Evolutionary conservation across 1,284 basidiomycete species (phyloP).

Genomic region (Chalciporus sp.): DNA sequence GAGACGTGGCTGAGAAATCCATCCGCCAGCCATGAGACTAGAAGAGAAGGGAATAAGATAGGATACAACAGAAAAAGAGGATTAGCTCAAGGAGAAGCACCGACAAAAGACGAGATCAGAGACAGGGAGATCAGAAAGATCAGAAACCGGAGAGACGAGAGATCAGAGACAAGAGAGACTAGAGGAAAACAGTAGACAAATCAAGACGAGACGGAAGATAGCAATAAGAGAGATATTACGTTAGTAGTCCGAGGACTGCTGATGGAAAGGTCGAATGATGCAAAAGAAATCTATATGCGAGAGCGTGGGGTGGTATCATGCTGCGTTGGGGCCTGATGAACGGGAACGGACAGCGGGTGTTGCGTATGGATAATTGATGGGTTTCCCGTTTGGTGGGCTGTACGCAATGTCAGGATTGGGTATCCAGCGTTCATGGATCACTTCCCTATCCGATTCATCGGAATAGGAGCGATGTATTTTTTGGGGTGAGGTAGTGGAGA

Average conservation of each 20-base stretch:
- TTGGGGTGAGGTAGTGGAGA: slow-evolving; percentile 43
- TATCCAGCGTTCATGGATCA: slow-evolving; percentile 55
- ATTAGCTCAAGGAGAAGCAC: slow-evolving; percentile 34
- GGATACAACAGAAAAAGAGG: slow-evolving; percentile 32
- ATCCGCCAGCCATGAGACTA: slow-evolving; percentile 30
- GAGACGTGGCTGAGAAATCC: slow-evolving; percentile 33
- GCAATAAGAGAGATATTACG: slow-evolving; percentile 38
- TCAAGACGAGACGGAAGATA: slow-evolving; percentile 32
- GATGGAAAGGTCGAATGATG: slow-evolving; percentile 24
- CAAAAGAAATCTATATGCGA: slow-evolving; percentile 23
- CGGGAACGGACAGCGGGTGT: slow-evolving; percentile 33
- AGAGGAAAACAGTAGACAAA: slow-evolving; percentile 19
- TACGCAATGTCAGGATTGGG: slow-evolving; percentile 41
- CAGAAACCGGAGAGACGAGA: slow-evolving; percentile 12
- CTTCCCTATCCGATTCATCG: slow-evolving; percentile 49
- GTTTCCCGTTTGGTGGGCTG: slow-evolving; percentile 33
- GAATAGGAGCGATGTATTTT: slow-evolving; percentile 52
- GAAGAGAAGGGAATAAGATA: slow-evolving; percentile 32
- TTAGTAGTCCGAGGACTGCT: slow-evolving; percentile 32
- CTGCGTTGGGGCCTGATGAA: slow-evolving; percentile 37
- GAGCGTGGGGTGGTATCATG: slow-evolving; percentile 27
- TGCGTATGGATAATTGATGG: slow-evolving; percentile 32
- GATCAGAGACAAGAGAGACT: slow-evolving; percentile 17
- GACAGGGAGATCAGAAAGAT: slow-evolving; percentile 16
- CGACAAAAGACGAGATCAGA: slow-evolving; percentile 15